A percentile compares a stretch with the other conserved stretches of the same genome.
These are phyloP conservation scores for Fusarium multiceps DNA, from an alignment of 2,329 filamentous ascomycete species.

Conservation along the genomic window DNA sequence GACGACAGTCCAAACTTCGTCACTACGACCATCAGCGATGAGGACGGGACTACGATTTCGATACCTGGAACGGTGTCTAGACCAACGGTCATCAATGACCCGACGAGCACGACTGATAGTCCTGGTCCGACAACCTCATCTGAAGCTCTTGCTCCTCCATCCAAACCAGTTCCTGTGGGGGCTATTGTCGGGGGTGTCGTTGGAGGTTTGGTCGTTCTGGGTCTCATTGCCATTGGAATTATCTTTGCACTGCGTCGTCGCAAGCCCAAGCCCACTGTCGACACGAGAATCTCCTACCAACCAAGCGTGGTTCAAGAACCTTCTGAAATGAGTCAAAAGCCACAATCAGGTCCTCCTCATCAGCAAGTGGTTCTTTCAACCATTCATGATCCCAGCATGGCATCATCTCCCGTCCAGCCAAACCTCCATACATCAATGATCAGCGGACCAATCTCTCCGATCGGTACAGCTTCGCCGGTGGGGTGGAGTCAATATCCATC, in stretches of 20 bases:
- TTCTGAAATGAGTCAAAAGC: background rate
- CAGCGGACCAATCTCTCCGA: background rate
- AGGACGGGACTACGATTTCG: too few species aligned
- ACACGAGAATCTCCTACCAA: background rate
- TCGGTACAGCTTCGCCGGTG: background rate
- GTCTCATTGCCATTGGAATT: background rate
- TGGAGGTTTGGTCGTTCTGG: background rate
- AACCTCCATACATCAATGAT: background rate
- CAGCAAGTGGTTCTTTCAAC: background rate
- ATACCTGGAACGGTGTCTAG: accelerated
- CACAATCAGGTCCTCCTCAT: background rate
- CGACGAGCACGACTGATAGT: background rate
- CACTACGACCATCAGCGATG: background rate
- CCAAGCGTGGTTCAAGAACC: background rate
- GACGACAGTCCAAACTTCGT: background rate
- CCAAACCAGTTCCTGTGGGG: background rate
- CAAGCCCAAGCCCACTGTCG: background rate
- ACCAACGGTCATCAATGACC: accelerated
- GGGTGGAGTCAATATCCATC: background rate
- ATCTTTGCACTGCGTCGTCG: background rate
- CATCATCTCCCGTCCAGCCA: background rate
- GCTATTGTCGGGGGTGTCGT: background rate
- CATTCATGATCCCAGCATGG: background rate
- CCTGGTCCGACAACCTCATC: background rate
- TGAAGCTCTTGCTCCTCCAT: background rate